Evolutionary conservation across 1,284 basidiomycete species (phyloP).

Genomic region (Phylloporus sp.): DNA sequence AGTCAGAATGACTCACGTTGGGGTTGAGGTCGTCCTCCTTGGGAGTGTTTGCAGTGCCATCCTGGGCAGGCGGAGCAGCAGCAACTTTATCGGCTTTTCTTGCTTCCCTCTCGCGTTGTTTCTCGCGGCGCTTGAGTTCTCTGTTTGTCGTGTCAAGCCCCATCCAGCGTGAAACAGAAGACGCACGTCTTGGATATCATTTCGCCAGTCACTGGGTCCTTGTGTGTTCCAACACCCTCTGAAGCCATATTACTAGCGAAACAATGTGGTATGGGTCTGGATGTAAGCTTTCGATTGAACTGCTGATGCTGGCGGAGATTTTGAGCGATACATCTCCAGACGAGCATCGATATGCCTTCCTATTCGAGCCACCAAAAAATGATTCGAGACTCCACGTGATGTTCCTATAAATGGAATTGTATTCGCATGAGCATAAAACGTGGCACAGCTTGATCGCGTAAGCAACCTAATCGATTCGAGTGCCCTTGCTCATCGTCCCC

Average conservation of each 20-base stretch:
- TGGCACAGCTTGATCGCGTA: slow-evolving; percentile 21
- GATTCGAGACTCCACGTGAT: background rate
- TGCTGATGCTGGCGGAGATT: slow-evolving; percentile 14
- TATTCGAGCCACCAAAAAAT: slow-evolving; percentile 30
- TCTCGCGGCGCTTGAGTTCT: slow-evolving; percentile 90
- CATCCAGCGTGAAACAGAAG: slow-evolving; percentile 9
- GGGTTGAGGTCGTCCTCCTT: slow-evolving; percentile 83
- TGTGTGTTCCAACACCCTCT: slow-evolving; percentile 60
- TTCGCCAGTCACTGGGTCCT: slow-evolving; percentile 91
- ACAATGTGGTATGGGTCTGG: slow-evolving; percentile 9
- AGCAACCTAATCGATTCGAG: slow-evolving; percentile 39
- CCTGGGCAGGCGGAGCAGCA: slow-evolving; percentile 41
- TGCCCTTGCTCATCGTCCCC: slow-evolving; percentile 21
- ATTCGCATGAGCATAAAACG: slow-evolving; percentile 22
- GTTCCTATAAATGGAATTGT: too few relatives aligned
- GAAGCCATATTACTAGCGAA: slow-evolving; percentile 51
- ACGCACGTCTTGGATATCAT: slow-evolving; percentile 93
- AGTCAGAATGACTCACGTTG: slow-evolving; percentile 59
- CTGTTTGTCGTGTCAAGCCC: slow-evolving; percentile 48
- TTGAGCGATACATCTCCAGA: slow-evolving; percentile 28
- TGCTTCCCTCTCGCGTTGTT: slow-evolving; percentile 85
- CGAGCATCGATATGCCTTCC: slow-evolving; percentile 36
- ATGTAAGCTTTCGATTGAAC: background rate
- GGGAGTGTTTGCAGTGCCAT: slow-evolving; percentile 46
- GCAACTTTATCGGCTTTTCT: slow-evolving; percentile 82